Conservation (phyloP, 192 early-diverging fungal species). For the Geranomyces variabilis region DNA sequence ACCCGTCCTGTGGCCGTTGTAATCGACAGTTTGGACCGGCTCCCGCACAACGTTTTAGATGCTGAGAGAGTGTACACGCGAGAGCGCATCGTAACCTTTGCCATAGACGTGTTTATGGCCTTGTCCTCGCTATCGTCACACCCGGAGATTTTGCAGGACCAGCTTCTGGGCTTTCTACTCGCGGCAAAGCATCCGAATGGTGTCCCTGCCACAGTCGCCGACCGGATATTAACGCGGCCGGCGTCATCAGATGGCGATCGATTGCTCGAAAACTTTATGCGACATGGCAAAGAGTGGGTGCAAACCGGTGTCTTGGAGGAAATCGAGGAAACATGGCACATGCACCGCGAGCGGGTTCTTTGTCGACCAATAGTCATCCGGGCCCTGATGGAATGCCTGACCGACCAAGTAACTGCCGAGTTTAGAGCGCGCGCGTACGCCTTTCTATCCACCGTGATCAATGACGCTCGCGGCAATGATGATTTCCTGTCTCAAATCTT, state of each 20-base stretch:
- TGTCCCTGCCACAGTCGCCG: neutral
- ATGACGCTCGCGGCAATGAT: no score
- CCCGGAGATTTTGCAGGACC: no score
- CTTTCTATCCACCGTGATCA: no score
- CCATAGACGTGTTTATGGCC: conserved; percentile 2
- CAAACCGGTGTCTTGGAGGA: neutral
- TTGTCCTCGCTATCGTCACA: neutral
- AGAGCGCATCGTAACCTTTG: conserved; percentile 4
- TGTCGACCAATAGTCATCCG: no score
- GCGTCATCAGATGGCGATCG: neutral
- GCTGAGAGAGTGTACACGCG: neutral
- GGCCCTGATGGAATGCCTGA: no score
- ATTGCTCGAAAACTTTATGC: neutral
- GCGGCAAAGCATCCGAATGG: neutral
- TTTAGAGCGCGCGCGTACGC: no score
- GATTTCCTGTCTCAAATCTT: no score
- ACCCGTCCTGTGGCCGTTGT: neutral
- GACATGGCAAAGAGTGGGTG: neutral
- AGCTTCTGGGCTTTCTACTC: no score
- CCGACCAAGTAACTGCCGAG: no score
- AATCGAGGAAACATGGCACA: neutral
- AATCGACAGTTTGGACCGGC: conserved; percentile 4
- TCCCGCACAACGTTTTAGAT: neutral
- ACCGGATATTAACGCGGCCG: neutral
- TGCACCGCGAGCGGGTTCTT: no score